Base-by-base conservation (phyloP, 1,284 basidiomycete species). In the Coniferiporia sulphurascens region DNA sequence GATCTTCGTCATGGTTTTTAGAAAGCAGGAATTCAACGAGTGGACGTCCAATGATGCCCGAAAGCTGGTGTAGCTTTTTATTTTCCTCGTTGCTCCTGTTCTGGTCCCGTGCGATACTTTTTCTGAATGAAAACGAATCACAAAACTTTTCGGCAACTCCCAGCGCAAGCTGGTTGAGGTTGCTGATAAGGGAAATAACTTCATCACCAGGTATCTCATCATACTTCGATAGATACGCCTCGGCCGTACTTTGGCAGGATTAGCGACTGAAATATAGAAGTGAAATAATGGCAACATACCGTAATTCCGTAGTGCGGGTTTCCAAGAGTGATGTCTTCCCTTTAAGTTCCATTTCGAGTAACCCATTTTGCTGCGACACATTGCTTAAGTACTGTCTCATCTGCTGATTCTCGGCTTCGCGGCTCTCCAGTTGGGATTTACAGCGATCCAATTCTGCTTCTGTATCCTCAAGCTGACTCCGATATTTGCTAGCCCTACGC, bases 151-250 rank as follows among this genome's bases (percentile, higher is more conserved):
- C 53, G 8, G 43, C 53, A 9, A 55, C 27, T 10, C 45, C 45
- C 15, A 55, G 9, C 27, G 46, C 53, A 21, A 43, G 43, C 22
- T 45, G 45, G 15, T 55, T 55, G 7, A 55, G 32, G 21, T 55
- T 43, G 13, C 45, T 55, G 41, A 55, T 43, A 27, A 55, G 41
- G 8, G 32, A 34, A 21, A 55, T 43, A n/a, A 55, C 34, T n/a
- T 55, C 53, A 19, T 55, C 53, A 3, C 53, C 53, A 8, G 53
- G 53, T 10, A 48, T 55, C 17, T 55, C 53, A 55, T 55, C 53
- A 21, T 55, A 55, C 22, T 55, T 55, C 12, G 53, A 43, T 43
- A 55, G 46, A 21, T 46, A 55, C 1, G 53, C 27, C 43, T 55
- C 53, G 8, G 53, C 53, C 10, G 53, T 55, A n/a, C 44, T 46